Evolutionary conservation across 1,284 basidiomycete species (phyloP).

Genomic region (Austropuccinia psidii): DNA sequence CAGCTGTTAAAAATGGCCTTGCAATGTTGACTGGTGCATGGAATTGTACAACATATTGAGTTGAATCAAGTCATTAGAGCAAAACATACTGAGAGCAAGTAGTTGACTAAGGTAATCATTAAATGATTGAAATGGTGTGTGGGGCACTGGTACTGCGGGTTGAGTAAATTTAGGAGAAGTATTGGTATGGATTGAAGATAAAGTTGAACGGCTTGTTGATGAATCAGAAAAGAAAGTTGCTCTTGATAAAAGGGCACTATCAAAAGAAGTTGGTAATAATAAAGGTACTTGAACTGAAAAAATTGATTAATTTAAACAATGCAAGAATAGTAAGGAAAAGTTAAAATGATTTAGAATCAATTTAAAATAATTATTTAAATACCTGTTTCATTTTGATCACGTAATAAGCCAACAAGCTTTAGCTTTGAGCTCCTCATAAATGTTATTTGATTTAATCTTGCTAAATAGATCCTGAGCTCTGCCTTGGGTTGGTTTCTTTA

Average conservation of each 20-base stretch:
- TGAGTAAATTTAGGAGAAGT: background rate
- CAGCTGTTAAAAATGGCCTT: conserved; percentile 7
- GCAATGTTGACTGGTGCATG: background rate
- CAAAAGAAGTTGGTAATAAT: too few relatives aligned
- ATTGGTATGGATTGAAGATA: background rate
- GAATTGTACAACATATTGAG: background rate
- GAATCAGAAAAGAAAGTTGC: background rate
- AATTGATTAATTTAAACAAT: background rate
- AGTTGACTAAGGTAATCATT: conserved; percentile 11
- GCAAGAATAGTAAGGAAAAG: too few relatives aligned
- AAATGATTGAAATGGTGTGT: conserved; percentile 2
- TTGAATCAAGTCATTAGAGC: background rate
- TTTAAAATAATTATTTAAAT: background rate
- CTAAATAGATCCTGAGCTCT: background rate
- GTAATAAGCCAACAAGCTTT: background rate
- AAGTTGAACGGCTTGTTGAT: background rate
- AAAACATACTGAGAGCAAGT: conserved; percentile 1
- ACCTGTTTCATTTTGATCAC: background rate
- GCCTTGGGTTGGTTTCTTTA: background rate
- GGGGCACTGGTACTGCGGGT: background rate
- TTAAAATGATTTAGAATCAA: background rate
- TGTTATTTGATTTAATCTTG: background rate
- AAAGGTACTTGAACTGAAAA: background rate
- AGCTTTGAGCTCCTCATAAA: too few relatives aligned
- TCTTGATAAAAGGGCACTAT: too few relatives aligned